Base-by-base conservation (phyloP, 2,329 filamentous ascomycete species). In the Trichoderma sp. region DNA sequence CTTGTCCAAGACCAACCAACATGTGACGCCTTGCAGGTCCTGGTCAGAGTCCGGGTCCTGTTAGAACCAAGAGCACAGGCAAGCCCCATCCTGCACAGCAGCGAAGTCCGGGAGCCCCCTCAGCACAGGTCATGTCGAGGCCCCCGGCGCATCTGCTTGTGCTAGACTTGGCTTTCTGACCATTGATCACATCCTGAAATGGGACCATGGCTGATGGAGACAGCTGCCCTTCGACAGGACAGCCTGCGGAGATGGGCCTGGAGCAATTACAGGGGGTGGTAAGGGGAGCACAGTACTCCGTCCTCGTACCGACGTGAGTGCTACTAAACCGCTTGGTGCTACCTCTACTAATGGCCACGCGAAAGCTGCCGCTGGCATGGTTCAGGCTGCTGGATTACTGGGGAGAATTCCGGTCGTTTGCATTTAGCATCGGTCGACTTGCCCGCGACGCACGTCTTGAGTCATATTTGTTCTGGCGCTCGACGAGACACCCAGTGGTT, bases 11-110 rank as follows among this genome's bases (percentile, higher is more conserved):
- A 30, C 24, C 53, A 66, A 70, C 67, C 68, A 72, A 70, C 74
- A 73, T 73, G 72, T 69, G 72, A 71, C 70, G 65, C 65, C 24
- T 43, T 28, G 32, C 32, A 30, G 36, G 21, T n/a, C 64, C 47
- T 67, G 15, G 64, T 43, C 43, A 21, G 30, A 60, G 47, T 21
- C 63, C 30, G 63, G 21, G 39, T 34, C 39, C 51, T 53, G 43
- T 21, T 56, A 53, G 26, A 28, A 57, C 53, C 53, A 57, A 57
- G 18, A 47, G 36, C 62, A 53, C 62, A 53, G 43, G 62, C 43
- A 65, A 65, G n/a, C 62, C 62, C 62, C 26, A 7, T 57, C 26
- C 24, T 57, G 24, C 53, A 57, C 24, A 18, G 24, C 53, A 28
- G 43, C 43, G n/a, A 53, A 56, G 36, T 14, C 43, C 28, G 14